A percentile compares a stretch with the other conserved stretches of the same genome.
Evolutionary conservation across 2,329 filamentous ascomycete genomes (phyloP).

Genomic region (Diaporthe destruens): DNA sequence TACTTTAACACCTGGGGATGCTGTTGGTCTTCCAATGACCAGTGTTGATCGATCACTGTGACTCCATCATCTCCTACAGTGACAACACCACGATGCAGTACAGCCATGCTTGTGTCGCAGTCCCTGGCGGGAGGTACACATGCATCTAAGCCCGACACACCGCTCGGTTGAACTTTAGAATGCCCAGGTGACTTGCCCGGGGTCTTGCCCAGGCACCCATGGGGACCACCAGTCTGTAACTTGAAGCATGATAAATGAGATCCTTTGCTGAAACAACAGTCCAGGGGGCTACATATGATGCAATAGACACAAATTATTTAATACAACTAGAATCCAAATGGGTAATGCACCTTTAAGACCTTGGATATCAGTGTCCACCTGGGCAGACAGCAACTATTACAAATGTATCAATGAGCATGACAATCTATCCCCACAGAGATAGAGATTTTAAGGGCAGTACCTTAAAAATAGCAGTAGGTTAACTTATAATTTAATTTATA

Average conservation of each 20-base stretch:
- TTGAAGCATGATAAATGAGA: slow-evolving; percentile 28
- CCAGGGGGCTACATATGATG: slow-evolving; percentile 8
- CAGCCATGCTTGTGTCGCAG: not conserved
- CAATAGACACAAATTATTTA: not conserved
- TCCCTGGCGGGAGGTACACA: not conserved
- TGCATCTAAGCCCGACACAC: slow-evolving; percentile 3
- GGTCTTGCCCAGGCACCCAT: slow-evolving; percentile 17
- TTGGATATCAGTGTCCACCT: not conserved
- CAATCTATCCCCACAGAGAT: not conserved
- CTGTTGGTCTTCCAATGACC: not conserved
- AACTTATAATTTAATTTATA: no score
- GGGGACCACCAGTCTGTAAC: not conserved
- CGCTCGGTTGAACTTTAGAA: slow-evolving; percentile 20
- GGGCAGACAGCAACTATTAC: not conserved
- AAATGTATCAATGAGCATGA: not conserved
- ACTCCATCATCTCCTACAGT: not conserved
- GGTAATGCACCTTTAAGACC: not conserved
- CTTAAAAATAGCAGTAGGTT: not conserved
- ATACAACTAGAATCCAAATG: not conserved
- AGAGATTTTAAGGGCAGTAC: not conserved
- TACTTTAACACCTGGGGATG: no score
- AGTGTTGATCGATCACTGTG: not conserved
- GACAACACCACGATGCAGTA: not conserved
- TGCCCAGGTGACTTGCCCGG: not conserved
- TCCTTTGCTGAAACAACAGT: slow-evolving; percentile 14